phyloP scores from a whole-genome alignment of 192 early-diverging fungal species.

The Coemansia erecta region DNA sequence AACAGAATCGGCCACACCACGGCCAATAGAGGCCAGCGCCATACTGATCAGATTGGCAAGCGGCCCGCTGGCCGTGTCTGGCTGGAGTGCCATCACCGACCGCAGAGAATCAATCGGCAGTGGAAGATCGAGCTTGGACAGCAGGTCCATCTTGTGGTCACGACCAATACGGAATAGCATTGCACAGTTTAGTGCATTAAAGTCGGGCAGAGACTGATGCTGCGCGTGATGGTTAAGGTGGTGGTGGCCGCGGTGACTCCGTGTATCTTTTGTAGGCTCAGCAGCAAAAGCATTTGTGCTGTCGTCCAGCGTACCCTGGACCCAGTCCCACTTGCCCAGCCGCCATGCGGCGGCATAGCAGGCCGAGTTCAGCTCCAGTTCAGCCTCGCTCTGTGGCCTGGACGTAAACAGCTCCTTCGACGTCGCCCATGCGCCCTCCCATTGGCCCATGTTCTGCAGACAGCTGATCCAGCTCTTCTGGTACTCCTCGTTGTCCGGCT shows the following conservation, averaged over 20 bases:
- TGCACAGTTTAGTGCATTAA: constrained; percentile 33
- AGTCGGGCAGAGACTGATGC: constrained; percentile 9
- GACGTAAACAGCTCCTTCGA: constrained; percentile 24
- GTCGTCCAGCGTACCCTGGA: constrained; percentile 5
- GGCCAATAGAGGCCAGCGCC: constrained; percentile 23
- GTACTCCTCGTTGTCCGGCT: constrained; percentile 28
- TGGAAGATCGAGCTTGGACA: constrained; percentile 5
- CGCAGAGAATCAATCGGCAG: background rate
- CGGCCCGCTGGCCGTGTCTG: background rate
- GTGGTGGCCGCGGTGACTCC: background rate
- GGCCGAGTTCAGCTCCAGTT: constrained; percentile 23
- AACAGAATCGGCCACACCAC: constrained; percentile 18
- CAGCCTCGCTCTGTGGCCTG: constrained; percentile 5
- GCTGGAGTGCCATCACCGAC: background rate
- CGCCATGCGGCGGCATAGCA: constrained; percentile 51
- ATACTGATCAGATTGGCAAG: constrained; percentile 12
- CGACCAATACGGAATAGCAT: constrained; percentile 25
- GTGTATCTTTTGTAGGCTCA: too few relatives aligned
- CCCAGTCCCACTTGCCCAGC: constrained; percentile 51
- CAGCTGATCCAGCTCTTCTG: constrained; percentile 46
- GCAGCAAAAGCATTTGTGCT: background rate
- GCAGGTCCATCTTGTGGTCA: background rate
- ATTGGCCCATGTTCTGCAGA: constrained; percentile 53
- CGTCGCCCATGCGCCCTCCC: constrained; percentile 51
- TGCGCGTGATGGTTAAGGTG: background rate